A percentile compares a stretch with the other conserved stretches of the same genome.
Conservation (phyloP, 306 rosid genomes). For the Sicyos edulis region DNA sequence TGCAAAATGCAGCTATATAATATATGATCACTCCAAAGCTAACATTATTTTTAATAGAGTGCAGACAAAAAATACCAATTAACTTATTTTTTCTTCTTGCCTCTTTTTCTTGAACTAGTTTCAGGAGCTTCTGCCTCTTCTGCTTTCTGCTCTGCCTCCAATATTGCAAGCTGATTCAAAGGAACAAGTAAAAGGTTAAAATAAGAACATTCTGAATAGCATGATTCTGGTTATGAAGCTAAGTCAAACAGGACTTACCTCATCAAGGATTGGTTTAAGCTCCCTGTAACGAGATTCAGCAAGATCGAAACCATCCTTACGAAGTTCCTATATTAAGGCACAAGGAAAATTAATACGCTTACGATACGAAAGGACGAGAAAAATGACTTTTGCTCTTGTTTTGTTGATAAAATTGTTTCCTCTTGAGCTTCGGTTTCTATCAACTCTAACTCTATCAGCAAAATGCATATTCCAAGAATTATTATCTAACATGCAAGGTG, state of each 20-base stretch:
- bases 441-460: background rate
- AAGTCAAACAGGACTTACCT: conserved; percentile 39
- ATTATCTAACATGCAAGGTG: background rate
- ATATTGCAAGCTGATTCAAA: conserved; percentile 57
- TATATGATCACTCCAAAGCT: background rate
- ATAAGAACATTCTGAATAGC: background rate
- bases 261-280: conserved; percentile 93
- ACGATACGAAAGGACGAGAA: background rate
- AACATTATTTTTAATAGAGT: background rate
- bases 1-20: conserved; percentile 3
- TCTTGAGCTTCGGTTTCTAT: background rate
- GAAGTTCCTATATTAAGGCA: conserved; percentile 61
- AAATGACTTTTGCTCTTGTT: background rate
- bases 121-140: conserved; percentile 83
- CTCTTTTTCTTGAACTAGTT: conserved; percentile 62
- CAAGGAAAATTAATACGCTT: background rate
- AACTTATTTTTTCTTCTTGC: conserved; percentile 61
- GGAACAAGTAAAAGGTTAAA: conserved; percentile 6
- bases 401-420: background rate
- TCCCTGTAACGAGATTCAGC: conserved; percentile 80
- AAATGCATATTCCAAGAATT: background rate
- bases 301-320: conserved; percentile 97
- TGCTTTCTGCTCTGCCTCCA: conserved; percentile 92
- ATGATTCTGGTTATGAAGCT: background rate
- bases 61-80: background rate